These are phyloP conservation scores for Trametes polyzona DNA, from an alignment of 1,284 basidiomycete genomes.

Conservation along the genomic window DNA sequence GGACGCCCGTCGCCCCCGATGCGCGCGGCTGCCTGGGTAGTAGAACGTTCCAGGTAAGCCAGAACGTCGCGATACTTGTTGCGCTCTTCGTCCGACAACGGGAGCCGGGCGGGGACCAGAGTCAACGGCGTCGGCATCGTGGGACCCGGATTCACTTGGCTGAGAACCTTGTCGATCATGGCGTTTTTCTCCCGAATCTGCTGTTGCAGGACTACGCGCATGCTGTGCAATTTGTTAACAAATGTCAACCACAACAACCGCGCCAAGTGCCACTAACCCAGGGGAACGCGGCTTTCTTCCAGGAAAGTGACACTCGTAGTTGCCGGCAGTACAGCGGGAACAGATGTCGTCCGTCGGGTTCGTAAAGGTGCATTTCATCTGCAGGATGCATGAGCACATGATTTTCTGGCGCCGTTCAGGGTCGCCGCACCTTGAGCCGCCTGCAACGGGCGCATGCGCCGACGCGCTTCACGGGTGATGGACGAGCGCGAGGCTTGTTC, in stretches of 20 bases:
- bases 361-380: slow-evolving; percentile 41
- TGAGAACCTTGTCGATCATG: slow-evolving; percentile 36
- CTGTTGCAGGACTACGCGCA: slow-evolving; percentile 36
- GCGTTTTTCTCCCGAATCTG: slow-evolving; percentile 41
- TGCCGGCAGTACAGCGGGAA: slow-evolving; percentile 34
- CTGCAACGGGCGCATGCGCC: slow-evolving; percentile 40
- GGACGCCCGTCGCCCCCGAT: slow-evolving; percentile 23
- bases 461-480: slow-evolving; percentile 19
- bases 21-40: slow-evolving; percentile 19
- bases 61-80: slow-evolving; percentile 34
- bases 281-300: slow-evolving; percentile 42
- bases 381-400: background rate
- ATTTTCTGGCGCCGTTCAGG: background rate
- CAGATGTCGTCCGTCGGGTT: slow-evolving; percentile 30
- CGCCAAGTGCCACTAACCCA: slow-evolving; percentile 28
- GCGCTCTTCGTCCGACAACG: slow-evolving; percentile 32
- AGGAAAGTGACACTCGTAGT: slow-evolving; percentile 39
- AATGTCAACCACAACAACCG: background rate
- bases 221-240: slow-evolving; percentile 20
- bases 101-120: slow-evolving; percentile 32
- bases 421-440: slow-evolving; percentile 33
- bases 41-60: slow-evolving; percentile 34
- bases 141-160: slow-evolving; percentile 34
- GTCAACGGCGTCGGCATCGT: slow-evolving; percentile 35
- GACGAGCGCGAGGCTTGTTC: slow-evolving; percentile 19